A percentile compares a stretch with the other conserved stretches of the same genome.
Evolutionary conservation across 352 stramenopile genomes (phyloP).

Genomic region (Plasmopara viticola): DNA sequence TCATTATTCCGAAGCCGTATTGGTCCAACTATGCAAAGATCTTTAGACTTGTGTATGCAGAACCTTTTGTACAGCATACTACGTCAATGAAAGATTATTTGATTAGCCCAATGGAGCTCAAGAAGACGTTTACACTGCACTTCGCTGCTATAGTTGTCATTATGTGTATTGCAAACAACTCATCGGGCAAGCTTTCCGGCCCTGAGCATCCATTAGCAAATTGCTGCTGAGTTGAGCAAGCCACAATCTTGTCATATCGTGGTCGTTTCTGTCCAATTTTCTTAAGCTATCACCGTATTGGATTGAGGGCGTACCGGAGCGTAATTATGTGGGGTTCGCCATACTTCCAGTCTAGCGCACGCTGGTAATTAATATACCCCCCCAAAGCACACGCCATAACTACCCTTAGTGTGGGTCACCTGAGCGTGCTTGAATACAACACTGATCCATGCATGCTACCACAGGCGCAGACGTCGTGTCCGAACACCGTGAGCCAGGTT

Average conservation of each 20-base stretch:
- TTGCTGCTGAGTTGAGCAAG: conserved; percentile 22
- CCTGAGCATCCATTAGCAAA: conserved; percentile 41
- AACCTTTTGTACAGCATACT: conserved; percentile 87
- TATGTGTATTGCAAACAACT: conserved; percentile 94
- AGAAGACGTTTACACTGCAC: conserved; percentile 55
- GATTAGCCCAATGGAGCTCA: conserved; percentile 73
- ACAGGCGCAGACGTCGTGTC: conserved; percentile 93
- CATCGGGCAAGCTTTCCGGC: conserved; percentile 76
- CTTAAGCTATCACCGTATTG: conserved; percentile 92
- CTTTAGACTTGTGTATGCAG: conserved; percentile 81
- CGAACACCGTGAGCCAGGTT: conserved; percentile 89
- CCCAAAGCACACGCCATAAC: conserved; percentile 93
- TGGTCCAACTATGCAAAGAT: conserved; percentile 97
- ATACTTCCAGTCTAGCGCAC: conserved; percentile 70
- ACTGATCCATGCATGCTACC: conserved; percentile 85
- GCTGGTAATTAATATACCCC: conserved; percentile 40
- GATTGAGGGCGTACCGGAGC: conserved; percentile 43
- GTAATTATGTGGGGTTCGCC: conserved; percentile 60
- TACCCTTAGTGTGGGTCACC: conserved; percentile 89
- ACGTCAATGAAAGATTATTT: conserved; percentile 86
- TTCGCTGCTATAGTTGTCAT: conserved; percentile 85
- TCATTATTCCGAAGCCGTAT: conserved; percentile 94
- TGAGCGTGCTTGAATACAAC: conserved; percentile 67
- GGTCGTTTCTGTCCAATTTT: conserved; percentile 93
- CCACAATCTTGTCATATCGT: conserved; percentile 63